Evolutionary conservation across 306 rosid species (phyloP), one percentile per base, ranked within the genome.

Genomic region (Biancaea sappan): DNA sequence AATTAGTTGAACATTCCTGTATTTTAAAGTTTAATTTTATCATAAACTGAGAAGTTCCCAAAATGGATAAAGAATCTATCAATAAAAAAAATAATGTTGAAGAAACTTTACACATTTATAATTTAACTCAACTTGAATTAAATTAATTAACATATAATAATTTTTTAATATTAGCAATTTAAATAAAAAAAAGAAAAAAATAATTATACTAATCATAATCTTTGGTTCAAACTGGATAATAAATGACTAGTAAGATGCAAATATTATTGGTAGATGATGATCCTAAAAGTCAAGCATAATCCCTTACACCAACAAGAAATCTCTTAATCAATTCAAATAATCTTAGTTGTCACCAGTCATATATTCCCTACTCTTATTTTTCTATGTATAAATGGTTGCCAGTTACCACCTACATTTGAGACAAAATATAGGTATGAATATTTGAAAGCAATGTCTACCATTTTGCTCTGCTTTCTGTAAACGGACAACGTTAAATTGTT

Each of bases 251-350:
- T 26, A 37, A 71, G 53, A 71, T 31, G 67, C 31, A 68, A 77
- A 56, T 47, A 40, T 53, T 63, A 41, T 51, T 47, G 74, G 38
- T 16, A 51, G 46, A 66, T 72, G 70, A 48, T 62, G 58, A 28
- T 48, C 53, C 59, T 50, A 2, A 74, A 78, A 75, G 81, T 78
- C 83, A 84, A 84, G 50, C 56, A 26, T 24, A 68, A 62, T 84
- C 62, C 54, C 82, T 80, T 72, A 46, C 28, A 40, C 67, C 19
- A 13, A 54, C 80, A 84, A 80, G 66, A 60, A 73, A 77, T 72
- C 81, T 25, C 62, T 66, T 46, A 73, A 72, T 61, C 26, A 71
- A 61, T 56, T 56, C 26, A 56, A 11, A 56, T 26, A 56, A 29
- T 21, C 60, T 41, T 53, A 35, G 54, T 43, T 79, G 69, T 56